These are phyloP conservation scores for Didymella pomorum DNA, from an alignment of 2,329 filamentous ascomycete species.

Conservation along the genomic window DNA sequence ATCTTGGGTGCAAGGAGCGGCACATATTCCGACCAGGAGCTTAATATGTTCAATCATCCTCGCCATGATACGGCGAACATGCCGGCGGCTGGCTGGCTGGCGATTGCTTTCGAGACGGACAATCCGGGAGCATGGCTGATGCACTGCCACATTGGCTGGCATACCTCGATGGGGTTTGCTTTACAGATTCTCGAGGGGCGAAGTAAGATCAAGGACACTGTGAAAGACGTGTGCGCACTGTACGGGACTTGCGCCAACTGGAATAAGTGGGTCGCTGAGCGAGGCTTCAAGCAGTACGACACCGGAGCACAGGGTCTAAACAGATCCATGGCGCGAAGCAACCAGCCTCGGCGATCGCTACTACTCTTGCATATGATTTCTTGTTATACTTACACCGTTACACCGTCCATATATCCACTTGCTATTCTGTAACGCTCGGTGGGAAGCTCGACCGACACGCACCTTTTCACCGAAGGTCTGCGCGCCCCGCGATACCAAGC, in stretches of 20 bases:
- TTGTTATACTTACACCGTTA: neutral
- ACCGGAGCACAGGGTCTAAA: neutral
- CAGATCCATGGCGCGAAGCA: neutral
- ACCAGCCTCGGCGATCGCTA: neutral
- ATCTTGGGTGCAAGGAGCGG: neutral
- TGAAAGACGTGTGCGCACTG: neutral
- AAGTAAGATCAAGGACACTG: neutral
- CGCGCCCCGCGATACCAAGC: constrained; percentile 12
- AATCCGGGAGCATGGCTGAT: constrained; percentile 59
- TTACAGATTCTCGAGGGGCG: constrained; percentile 61
- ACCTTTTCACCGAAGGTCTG: neutral
- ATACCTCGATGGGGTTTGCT: constrained; percentile 65
- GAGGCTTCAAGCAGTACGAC: neutral
- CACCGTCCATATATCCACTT: neutral
- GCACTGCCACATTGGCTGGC: constrained; percentile 51
- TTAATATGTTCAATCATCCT: neutral
- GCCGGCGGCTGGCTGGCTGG: neutral
- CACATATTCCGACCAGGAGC: neutral
- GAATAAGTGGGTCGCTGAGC: neutral
- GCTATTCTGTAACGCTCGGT: neutral
- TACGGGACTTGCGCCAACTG: neutral
- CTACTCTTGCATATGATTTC: neutral
- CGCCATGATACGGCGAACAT: neutral
- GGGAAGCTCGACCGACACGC: neutral
- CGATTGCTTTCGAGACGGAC: constrained; percentile 58